Evolutionary conservation across 441 rosid genomes (phyloP), one percentile per base, ranked within the genome.

Genomic region (Mallotus japonicus): DNA sequence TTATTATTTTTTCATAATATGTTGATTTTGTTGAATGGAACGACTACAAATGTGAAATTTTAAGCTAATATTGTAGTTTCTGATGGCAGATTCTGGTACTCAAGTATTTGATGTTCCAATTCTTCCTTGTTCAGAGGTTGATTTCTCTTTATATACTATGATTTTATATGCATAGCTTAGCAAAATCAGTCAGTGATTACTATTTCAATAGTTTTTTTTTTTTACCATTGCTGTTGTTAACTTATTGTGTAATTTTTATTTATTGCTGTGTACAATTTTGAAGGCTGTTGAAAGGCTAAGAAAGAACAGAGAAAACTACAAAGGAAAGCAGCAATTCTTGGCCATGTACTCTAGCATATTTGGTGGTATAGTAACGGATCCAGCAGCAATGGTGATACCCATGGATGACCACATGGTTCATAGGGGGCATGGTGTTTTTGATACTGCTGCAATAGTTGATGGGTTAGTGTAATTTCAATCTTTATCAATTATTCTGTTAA

Each of bases 341-440:
- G 97, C 96, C 37, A 89, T 94, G 99, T 92, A 94, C 79, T 94
- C 99, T 6, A 92, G 96, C 78, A 62, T 90, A 70, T 82, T 86
- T 74, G 91, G 90, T 15, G 97, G 99, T 19, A 92, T 88, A 60
- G 79, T 85, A 58, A 88, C 94, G 0, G 97, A 92, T 76, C 89
- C 87, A 28, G 80, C 87, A 40, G 97, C 91, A 4, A 94, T 92
- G 99, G 85, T 87, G 75, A 82, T 94, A 74, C 99, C 99, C 57
- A 70, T 92, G 73, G 97, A 94, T 79, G 99, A 92, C 57, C 97
- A 92, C 79, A 89, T 92, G 95, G 96, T 92, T 67, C 99, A 92
- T 79, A 82, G 99, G 70, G 97, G 97, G 24, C 97, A 92, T 63
- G 97, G 97, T 24, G 93, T 94, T 78, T 94, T 94, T 71, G 99